phyloP scores from a whole-genome alignment of 352 stramenopile species.

The Plasmopara muralis region DNA sequence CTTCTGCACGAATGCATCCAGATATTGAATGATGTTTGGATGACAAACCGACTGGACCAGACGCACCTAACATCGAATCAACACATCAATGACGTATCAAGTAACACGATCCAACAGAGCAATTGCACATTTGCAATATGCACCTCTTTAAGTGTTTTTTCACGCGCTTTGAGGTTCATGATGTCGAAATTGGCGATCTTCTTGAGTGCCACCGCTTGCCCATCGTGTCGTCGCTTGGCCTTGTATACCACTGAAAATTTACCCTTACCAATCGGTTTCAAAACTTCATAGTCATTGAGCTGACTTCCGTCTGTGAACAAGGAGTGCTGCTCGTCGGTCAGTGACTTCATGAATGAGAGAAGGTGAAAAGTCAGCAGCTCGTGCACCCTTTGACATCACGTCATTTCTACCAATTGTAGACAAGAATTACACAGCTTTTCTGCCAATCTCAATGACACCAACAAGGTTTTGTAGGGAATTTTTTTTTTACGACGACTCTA shows the following conservation, averaged over 20 bases:
- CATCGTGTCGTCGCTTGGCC: constrained; percentile 61
- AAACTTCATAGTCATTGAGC: constrained; percentile 71
- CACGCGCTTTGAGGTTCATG: constrained; percentile 84
- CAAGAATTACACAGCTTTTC: not conserved
- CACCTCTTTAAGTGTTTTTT: constrained; percentile 88
- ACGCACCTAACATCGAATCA: constrained; percentile 30
- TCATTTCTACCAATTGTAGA: not conserved
- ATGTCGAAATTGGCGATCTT: constrained; percentile 89
- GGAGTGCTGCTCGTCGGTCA: constrained; percentile 63
- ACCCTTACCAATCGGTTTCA: constrained; percentile 88
- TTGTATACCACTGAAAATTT: constrained; percentile 93
- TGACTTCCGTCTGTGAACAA: constrained; percentile 52
- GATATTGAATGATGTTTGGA: constrained; percentile 89
- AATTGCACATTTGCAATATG: constrained; percentile 5
- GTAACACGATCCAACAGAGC: not conserved
- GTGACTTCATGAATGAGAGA: constrained; percentile 47
- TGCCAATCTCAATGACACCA: constrained; percentile 14
- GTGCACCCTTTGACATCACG: constrained; percentile 16
- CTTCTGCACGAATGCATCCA: constrained; percentile 87
- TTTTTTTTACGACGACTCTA: constrained; percentile 9
- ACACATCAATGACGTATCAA: not conserved
- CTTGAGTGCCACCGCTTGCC: constrained; percentile 86
- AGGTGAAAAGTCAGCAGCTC: constrained; percentile 15
- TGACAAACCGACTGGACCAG: constrained; percentile 88
- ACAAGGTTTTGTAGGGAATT: constrained; percentile 15